phyloP scores from a whole-genome alignment of 192 early-diverging fungal species.

The Spizellomyces sp. region DNA sequence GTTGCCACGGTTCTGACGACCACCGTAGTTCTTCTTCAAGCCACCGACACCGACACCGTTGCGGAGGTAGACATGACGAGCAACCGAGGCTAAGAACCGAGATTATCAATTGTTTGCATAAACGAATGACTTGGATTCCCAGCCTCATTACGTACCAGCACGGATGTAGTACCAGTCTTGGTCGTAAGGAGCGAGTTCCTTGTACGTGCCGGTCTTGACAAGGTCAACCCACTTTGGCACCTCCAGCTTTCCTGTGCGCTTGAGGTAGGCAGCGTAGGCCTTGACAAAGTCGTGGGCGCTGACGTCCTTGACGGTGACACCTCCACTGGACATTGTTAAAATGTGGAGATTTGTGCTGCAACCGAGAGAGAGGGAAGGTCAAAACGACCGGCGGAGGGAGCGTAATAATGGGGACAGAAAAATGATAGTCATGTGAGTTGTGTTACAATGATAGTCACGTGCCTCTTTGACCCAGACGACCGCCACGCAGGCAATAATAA shows the following conservation, averaged over 20 bases:
- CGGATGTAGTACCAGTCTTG: slow-evolving; percentile 99
- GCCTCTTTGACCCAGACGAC: too few relatives aligned
- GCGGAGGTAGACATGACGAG: slow-evolving; percentile 98
- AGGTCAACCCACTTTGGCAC: slow-evolving; percentile 99
- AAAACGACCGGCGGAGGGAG: too few relatives aligned
- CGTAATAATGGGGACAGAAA: too few relatives aligned
- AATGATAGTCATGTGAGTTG: too few relatives aligned
- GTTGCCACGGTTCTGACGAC: slow-evolving; percentile 86
- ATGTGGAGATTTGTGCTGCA: neutral
- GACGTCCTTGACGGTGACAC: slow-evolving; percentile 98
- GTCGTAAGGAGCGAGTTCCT: slow-evolving; percentile 98
- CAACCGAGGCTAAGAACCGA: slow-evolving; percentile 64
- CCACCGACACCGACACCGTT: slow-evolving; percentile 92
- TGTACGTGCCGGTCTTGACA: slow-evolving; percentile 96
- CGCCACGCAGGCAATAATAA: too few relatives aligned
- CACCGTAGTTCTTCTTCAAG: slow-evolving; percentile 92
- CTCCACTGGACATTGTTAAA: slow-evolving; percentile 29
- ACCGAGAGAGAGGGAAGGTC: too few relatives aligned
- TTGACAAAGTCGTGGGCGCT: slow-evolving; percentile 92
- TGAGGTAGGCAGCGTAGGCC: slow-evolving; percentile 99
- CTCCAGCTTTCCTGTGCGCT: slow-evolving; percentile 97
- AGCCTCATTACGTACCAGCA: slow-evolving; percentile 63
- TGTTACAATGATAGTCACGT: too few relatives aligned
- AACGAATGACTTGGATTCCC: neutral
- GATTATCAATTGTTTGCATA: neutral